Base-by-base conservation (phyloP, 768 basidiomycete genomes). In the Clavaria fumosa region DNA sequence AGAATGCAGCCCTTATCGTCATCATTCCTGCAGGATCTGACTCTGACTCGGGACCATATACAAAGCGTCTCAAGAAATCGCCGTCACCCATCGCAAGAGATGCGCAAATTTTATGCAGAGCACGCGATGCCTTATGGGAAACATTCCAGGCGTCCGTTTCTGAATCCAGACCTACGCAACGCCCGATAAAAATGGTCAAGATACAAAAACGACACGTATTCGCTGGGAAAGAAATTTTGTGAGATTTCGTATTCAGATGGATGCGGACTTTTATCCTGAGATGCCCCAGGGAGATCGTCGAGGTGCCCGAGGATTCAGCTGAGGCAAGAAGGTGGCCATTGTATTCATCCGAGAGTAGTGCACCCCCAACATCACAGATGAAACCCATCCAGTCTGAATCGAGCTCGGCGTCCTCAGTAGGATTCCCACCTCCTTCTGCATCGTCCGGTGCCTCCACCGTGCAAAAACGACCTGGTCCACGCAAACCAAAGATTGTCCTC, bases 261-360 rank as follows among this genome's bases (percentile, higher is more conserved):
- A 5, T 33, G 37, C 32, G 36, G n/a, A 28, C 32, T 38, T 40
- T 34, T 35, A 40, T 42, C n/a, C 15, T 11, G 28, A 30, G 37
- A 17, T 17, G 23, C 24, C 17, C 14, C 52, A 88, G 85, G 35
- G 76, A 86, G 52, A 64, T 84, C 1, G 64, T 73, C 12, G 76
- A 83, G 42, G 85, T 88, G 2, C 60, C 66, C 9, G 80, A 73
- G 45, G 69, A 71, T 46, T 86, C 83, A 1, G 57, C 66, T 5
- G 85, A 89, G 3, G 83, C 83, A 3, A 75, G 67, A 49, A 70
- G 69, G 51, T 89, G 82, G 80, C 77, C 82, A 0, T 44, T 59
- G 20, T 77, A 69, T 69, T 47, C 51, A 30, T 50, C 50, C 7
- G 45, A 44, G 14, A 45, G 42, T 27, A 38, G 41, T 14, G 35